These are phyloP conservation scores for Solanum appendiculatum DNA, from an alignment of 257 asterid species.

Conservation along the genomic window DNA sequence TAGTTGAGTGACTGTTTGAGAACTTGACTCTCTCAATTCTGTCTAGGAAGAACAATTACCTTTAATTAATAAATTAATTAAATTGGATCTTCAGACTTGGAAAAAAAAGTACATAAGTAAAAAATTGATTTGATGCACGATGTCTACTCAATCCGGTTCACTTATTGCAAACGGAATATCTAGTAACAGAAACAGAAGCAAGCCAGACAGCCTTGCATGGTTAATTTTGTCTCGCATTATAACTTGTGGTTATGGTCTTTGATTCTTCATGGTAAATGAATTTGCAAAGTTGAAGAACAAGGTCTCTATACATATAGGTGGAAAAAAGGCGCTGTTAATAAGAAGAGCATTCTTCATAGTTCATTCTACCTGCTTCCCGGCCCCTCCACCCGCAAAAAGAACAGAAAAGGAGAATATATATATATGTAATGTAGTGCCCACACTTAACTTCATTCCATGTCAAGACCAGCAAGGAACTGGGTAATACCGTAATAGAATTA, in stretches of 20 bases:
- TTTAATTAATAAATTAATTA: neutral
- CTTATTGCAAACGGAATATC: neutral
- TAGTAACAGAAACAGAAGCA: neutral
- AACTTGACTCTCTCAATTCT: neutral
- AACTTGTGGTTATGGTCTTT: neutral
- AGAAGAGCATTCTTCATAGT: neutral
- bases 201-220: neutral
- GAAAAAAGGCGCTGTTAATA: neutral
- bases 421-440: neutral
- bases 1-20: neutral
- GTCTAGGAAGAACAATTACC: neutral
- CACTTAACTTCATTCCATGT: neutral
- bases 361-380: neutral
- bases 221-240: neutral
- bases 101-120: neutral
- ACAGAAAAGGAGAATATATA: neutral
- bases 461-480: neutral
- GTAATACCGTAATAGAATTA: neutral
- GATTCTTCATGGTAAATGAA: neutral
- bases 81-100: neutral
- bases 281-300: neutral
- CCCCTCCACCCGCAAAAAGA: neutral
- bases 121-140: neutral
- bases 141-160: neutral
- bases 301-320: neutral